Percentiles rank a stretch among this genome's conserved stretches.
Conservation (phyloP, 73 alveolate species). For the Effrenium voratum region DNA sequence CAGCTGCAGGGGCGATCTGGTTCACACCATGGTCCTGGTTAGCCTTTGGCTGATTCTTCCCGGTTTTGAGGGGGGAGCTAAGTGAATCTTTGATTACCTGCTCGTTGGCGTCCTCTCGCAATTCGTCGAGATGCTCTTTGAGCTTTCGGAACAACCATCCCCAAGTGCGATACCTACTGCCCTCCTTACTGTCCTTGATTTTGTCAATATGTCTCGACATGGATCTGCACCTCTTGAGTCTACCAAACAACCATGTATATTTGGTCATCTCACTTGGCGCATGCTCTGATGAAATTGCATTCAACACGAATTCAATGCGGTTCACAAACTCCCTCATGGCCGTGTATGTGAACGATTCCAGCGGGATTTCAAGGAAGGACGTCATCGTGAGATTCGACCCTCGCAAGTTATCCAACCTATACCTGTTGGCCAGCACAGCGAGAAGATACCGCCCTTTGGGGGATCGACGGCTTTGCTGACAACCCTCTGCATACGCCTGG, state of each 20-base stretch:
- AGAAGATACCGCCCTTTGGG: slow-evolving; percentile 9
- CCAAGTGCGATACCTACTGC: neutral
- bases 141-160: slow-evolving; percentile 2
- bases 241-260: slow-evolving; percentile 48
- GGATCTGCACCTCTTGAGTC: neutral
- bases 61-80: neutral
- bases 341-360: neutral
- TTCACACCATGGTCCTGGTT: neutral
- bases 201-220: slow-evolving; percentile 22
- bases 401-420: neutral
- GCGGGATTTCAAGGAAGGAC: neutral
- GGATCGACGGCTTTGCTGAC: neutral
- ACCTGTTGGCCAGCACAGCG: neutral
- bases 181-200: neutral
- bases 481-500: slow-evolving; percentile 5
- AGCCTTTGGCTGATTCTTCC: neutral
- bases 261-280: slow-evolving; percentile 51
- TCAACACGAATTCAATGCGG: slow-evolving; percentile 18
- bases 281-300: slow-evolving; percentile 4
- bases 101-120: slow-evolving; percentile 53
- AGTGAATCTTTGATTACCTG: slow-evolving; percentile 9
- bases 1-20: neutral
- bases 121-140: neutral
- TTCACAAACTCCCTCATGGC: neutral
- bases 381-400: slow-evolving; percentile 21